A percentile compares a stretch with the other conserved stretches of the same genome.
phyloP scores from a whole-genome alignment of 23 red algal species.

The Gracilariopsis chorda region DNA sequence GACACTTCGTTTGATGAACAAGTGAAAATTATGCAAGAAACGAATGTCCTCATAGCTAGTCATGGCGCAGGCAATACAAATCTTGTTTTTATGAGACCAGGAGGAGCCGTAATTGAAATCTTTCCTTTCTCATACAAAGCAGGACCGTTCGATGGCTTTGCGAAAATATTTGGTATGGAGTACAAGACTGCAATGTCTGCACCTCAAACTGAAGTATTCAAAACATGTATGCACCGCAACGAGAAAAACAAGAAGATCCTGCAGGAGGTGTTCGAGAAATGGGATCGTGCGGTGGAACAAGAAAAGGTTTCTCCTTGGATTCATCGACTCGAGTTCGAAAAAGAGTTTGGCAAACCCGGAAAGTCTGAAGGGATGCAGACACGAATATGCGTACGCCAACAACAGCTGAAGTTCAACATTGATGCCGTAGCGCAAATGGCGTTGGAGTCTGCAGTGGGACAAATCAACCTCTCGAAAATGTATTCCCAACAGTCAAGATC shows the following conservation, averaged over 20 bases:
- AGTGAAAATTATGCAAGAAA: constrained; percentile 71
- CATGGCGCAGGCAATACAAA: constrained; percentile 89
- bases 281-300: constrained; percentile 71
- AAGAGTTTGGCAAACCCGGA: constrained; percentile 66
- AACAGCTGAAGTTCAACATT: constrained; percentile 70
- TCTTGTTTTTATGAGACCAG: constrained; percentile 71
- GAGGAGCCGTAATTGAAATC: constrained; percentile 67
- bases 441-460: constrained; percentile 19
- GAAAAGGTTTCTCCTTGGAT: constrained; percentile 31
- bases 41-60: constrained; percentile 73
- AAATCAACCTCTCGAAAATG: constrained; percentile 15
- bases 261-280: constrained; percentile 45
- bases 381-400: constrained; percentile 52
- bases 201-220: constrained; percentile 76
- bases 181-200: constrained; percentile 70
- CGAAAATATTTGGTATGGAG: constrained; percentile 48
- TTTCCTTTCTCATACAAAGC: constrained; percentile 87
- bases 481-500: too few relatives aligned
- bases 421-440: constrained; percentile 51
- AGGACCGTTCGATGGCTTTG: constrained; percentile 78
- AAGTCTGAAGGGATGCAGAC: constrained; percentile 67
- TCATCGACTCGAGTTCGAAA: constrained; percentile 56
- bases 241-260: constrained; percentile 43
- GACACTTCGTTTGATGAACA: constrained; percentile 58
- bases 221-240: constrained; percentile 48